Conservation (phyloP, 306 rosid genomes). For the Ormosia semicastrata region DNA sequence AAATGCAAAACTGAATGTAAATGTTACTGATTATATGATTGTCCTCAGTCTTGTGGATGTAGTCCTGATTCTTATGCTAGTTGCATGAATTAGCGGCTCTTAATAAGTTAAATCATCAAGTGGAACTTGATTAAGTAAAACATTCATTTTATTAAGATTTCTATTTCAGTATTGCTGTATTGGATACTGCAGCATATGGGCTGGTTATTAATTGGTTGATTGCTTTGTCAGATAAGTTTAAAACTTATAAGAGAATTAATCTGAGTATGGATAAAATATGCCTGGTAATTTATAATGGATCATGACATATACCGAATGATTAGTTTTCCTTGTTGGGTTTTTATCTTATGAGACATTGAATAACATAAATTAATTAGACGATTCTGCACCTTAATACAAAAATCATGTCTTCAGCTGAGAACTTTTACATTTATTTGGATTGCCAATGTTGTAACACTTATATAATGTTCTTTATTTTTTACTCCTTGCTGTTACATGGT, state of each 20-base stretch:
- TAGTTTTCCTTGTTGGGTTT: constrained; percentile 11
- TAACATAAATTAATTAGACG: constrained; percentile 2
- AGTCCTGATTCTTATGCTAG: not conserved
- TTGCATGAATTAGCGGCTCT: not conserved
- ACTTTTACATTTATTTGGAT: not conserved
- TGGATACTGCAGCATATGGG: not conserved
- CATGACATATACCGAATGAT: constrained; percentile 9
- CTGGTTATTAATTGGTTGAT: constrained; percentile 21
- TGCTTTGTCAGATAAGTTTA: not conserved
- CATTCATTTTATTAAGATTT: not conserved
- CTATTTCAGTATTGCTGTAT: not conserved
- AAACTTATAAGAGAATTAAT: not conserved
- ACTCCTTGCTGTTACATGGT: constrained; percentile 21
- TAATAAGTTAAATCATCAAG: not conserved
- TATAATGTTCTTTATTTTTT: constrained; percentile 2
- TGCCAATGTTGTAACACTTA: constrained; percentile 6
- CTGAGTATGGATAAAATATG: not conserved
- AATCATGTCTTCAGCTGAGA: not conserved
- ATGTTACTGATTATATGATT: not conserved
- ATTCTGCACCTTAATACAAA: not conserved
- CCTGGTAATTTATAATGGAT: constrained; percentile 21
- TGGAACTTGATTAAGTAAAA: constrained; percentile 15
- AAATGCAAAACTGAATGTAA: not conserved
- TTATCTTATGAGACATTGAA: not conserved
- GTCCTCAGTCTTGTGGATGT: not conserved